Base-by-base conservation (phyloP, 768 basidiomycete genomes). In the Russula sp. region DNA sequence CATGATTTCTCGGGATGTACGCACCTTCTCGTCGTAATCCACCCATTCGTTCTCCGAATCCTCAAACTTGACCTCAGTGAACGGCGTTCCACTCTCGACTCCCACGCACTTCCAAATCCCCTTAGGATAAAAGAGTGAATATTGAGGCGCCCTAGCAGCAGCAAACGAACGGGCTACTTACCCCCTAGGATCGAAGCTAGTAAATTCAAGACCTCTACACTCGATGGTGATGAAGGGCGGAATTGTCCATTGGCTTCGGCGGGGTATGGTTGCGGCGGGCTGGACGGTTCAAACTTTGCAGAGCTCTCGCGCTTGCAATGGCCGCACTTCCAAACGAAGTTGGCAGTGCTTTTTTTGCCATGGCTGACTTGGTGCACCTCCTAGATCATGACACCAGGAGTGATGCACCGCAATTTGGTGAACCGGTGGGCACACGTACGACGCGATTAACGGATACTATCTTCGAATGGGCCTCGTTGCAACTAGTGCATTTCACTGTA, bases 1-100 rank as follows among this genome's bases (percentile, higher is more conserved):
- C 36, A 28, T 44, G 18, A 13, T 38, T 36, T 38, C 28, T 56
- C 20, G 24, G 24, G 4, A 4, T 13, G 44, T 62, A 24, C 75
- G 50, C 65, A 88, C 93, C 82, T 94, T 92, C 74, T 96, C 93
- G 69, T 96, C 93, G 69, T 96, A 96, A 70, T 94, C 93, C 14
- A 79, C 83, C 94, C 94, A 96, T 72, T 87, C 85, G 3, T 79
- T 83, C 30, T 34, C 34, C 34, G 10, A 0, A 8, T 87, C 84
- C 1, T 73, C 73, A 48, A 92, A 76, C 36, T 87, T 85, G n/a
- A 91, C 80, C 3, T 91, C 84, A 10, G 76, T 54, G 71, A 94
- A 94, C 5, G 72, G 60, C 0, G 82, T 82, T 7, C 82, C 81
- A 1, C 79, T 79, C 44, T 79, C 81, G 5, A 72, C 73, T 8